Evolutionary conservation across 1,284 basidiomycete species (phyloP), one percentile per base, ranked within the genome.

Genomic region (Apiotrichum laibachii): DNA sequence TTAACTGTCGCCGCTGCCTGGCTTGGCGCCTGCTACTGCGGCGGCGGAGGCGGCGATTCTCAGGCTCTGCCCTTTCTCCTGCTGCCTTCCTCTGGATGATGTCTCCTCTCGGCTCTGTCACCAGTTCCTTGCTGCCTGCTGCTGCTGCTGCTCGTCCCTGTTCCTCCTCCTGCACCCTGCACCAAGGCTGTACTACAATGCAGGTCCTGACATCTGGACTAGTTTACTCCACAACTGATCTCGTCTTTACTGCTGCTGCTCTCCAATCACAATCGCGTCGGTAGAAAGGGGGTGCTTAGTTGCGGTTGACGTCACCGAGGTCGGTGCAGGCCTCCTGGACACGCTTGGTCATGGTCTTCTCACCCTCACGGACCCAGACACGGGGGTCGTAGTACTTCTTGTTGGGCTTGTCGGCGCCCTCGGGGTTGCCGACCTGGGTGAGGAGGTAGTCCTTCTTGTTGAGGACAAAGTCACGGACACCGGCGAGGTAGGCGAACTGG

Each of bases 311-410:
- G 81, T 94, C 92, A 68, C 89, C 89, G 65, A 99, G 85, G 80
- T 99, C 94, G 48, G 80, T 69, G 80, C 92, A 94, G 40, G 96
- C 94, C 79, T 90, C 88, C 81, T 92, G 90, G 81, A 95, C 91
- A 74, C 96, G 91, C 65, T 80, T 85, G 53, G 79, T 59, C 72
- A 99, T 86, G 26, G 93, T 97, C 86, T 96, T 94, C 83, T 99
- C 96, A 67, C 94, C 94, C 82, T 97, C 93, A 72, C 95, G 89
- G 50, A 98, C 90, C 94, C 94, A 98, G 64, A 95, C 89, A 83
- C 94, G 90, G 59, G 91, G 91, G 79, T 94, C 92, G 80, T 93
- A 94, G 82, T 74, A 64, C 87, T 96, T 97, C 89, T 97, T 96
- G 86, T 96, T 96, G 64, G 93, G 93, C 83, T 93, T 93, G 81